Base-by-base conservation (phyloP, 139 green algal species). In the Haematococcus sp. region DNA sequence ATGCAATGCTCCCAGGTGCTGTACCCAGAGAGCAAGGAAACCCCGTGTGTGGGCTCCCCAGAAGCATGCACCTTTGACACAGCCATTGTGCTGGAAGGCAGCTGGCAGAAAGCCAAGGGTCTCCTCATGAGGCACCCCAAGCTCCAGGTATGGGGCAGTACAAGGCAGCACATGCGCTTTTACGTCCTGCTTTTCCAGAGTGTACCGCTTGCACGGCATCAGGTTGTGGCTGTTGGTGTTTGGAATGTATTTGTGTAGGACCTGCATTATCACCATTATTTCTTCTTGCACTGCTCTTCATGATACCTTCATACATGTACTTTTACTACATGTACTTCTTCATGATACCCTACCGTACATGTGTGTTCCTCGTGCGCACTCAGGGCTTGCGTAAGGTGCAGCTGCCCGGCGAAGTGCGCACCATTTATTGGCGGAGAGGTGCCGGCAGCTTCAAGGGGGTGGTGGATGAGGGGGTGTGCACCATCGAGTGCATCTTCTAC, bases 401-500 rank as follows among this genome's bases (percentile, higher is more conserved):
- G 55, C 70, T 76, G n/a, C 55, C 70, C 22, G 51, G 28, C 3
- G 65, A 68, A 3, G 55, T 68, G 13, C 52, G 70, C 19, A 76
- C 51, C 30, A 34, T 76, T 22, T 76, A 68, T 22, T 76, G 70
- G 70, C 23, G 70, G 11, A 33, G 70, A 34, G 70, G 70, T 3
- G 63, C 54, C 20, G 70, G 70, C 4, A 76, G 70, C 40, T 76
- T 76, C 25, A 67, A 55, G 25, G 70, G 51, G 16, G 70, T 55
- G 52, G 56, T 68, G 3, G 70, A 76, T 60, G 46, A 60, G 27
- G 70, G 70, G 3, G 70, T 76, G 28, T 76, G 70, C 32, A 76
- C 70, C 4, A 76, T 76, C n/a, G 70, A 76, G 56, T 59, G 51
- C 19, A 20, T 76, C 22, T 70, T 61, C n/a, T 40, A 69, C 54